These are phyloP conservation scores for Camellia oleifera DNA, from an alignment of 179 eudicot species.

Conservation along the genomic window DNA sequence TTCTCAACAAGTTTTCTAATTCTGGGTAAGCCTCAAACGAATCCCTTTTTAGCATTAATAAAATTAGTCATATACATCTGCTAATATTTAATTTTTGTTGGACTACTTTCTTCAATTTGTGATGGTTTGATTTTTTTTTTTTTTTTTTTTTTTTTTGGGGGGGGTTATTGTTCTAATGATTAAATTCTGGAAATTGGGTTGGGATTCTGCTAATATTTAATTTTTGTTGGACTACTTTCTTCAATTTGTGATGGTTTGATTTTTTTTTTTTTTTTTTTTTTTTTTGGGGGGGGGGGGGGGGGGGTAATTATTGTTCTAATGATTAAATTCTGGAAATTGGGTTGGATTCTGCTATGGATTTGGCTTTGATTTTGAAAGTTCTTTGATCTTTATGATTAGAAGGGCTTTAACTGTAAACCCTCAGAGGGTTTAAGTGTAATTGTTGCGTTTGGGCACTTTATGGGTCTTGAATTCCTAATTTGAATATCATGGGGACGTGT, in stretches of 20 bases:
- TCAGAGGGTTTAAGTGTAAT: neutral
- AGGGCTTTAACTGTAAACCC: neutral
- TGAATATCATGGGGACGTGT: neutral
- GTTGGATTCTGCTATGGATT: neutral
- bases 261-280: too few relatives aligned
- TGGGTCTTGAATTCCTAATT: neutral
- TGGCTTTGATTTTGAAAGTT: neutral
- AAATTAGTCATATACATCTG: neutral
- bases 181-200: neutral
- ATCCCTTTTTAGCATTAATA: neutral
- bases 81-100: too few relatives aligned
- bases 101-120: neutral
- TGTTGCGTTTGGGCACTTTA: neutral
- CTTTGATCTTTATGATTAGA: neutral
- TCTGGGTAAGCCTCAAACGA: neutral
- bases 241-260: too few relatives aligned
- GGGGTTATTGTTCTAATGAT: neutral
- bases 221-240: neutral
- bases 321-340: conserved; percentile 1
- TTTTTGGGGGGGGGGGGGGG: too few relatives aligned
- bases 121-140: neutral
- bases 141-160: too few relatives aligned
- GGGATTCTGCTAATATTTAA: neutral
- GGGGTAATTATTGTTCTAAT: neutral
- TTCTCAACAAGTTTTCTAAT: neutral